Conservation (phyloP, 2,329 filamentous ascomycete genomes). For the Verticillium tricorpus region DNA sequence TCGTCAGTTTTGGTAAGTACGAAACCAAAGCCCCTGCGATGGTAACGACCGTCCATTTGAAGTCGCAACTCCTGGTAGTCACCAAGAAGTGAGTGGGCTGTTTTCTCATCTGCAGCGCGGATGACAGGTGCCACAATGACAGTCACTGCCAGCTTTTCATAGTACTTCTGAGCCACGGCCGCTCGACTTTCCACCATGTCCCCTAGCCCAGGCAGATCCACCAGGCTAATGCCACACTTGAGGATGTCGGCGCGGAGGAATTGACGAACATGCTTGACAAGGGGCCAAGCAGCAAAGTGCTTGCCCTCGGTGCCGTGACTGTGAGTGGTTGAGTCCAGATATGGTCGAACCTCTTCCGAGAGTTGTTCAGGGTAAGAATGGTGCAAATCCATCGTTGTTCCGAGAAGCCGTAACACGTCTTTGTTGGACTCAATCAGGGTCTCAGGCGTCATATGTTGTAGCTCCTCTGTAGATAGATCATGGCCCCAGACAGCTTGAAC, state of each 20-base stretch:
- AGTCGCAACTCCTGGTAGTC: slow-evolving; percentile 20
- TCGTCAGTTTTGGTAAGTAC: slow-evolving; percentile 24
- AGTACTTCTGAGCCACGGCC: slow-evolving; percentile 14
- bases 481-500: slow-evolving; percentile 17
- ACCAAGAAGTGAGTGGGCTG: slow-evolving; percentile 15
- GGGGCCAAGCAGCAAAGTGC: slow-evolving; percentile 28
- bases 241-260: slow-evolving; percentile 40
- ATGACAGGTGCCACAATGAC: slow-evolving; percentile 20
- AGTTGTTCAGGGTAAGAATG: slow-evolving; percentile 2
- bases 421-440: slow-evolving; percentile 12
- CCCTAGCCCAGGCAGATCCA: slow-evolving; percentile 49
- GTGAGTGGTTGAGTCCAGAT: slow-evolving; percentile 17
- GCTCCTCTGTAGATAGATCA: slow-evolving; percentile 4
- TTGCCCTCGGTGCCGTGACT: background rate
- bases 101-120: slow-evolving; percentile 21
- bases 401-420: slow-evolving; percentile 4
- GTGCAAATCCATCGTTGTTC: background rate
- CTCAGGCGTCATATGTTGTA: slow-evolving; percentile 4
- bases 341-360: slow-evolving; percentile 17
- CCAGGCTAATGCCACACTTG: slow-evolving; percentile 42
- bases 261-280: slow-evolving; percentile 31
- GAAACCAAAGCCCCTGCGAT: slow-evolving; percentile 17
- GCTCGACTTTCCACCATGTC: slow-evolving; percentile 28
- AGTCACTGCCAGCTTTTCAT: slow-evolving; percentile 17
- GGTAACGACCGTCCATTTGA: slow-evolving; percentile 20